A percentile compares a stretch with the other conserved stretches of the same genome.
phyloP scores from a whole-genome alignment of 176 grass and related monocot species.

The Aegilops sharonensis region DNA sequence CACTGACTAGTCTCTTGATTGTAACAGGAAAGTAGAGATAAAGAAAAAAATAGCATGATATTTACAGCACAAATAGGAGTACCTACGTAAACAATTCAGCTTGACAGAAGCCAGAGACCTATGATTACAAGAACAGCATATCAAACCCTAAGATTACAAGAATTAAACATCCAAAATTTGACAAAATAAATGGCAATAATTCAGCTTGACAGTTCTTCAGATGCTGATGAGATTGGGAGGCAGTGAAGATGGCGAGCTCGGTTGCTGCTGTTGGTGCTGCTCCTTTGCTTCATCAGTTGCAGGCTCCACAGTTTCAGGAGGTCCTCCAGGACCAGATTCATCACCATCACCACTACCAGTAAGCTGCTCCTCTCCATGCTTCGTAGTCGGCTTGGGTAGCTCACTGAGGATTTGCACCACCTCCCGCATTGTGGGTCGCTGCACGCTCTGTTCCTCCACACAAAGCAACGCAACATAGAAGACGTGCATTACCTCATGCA shows the following conservation, averaged over 20 bases:
- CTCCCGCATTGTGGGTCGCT: constrained; percentile 90
- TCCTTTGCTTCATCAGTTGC: constrained; percentile 36
- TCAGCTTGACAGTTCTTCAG: constrained; percentile 33
- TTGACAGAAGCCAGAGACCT: constrained; percentile 29
- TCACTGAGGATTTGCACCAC: constrained; percentile 92
- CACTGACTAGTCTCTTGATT: background rate
- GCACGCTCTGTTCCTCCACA: constrained; percentile 92
- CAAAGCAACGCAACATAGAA: constrained; percentile 89
- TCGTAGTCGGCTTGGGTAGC: constrained; percentile 41
- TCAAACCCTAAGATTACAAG: constrained; percentile 24
- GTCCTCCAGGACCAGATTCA: background rate
- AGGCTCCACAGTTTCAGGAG: constrained; percentile 19
- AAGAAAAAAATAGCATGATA: constrained; percentile 20
- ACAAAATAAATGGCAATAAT: background rate
- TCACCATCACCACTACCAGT: constrained; percentile 17
- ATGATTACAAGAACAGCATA: constrained; percentile 21
- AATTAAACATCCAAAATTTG: constrained; percentile 8
- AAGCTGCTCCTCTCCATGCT: constrained; percentile 42
- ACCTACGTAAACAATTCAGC: background rate
- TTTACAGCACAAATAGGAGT: constrained; percentile 25
- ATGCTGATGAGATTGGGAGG: constrained; percentile 74
- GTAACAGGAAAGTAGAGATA: constrained; percentile 32
- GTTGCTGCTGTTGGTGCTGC: constrained; percentile 36
- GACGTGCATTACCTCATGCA: constrained; percentile 78
- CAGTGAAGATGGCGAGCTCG: constrained; percentile 5